Base-by-base conservation (phyloP, 2,329 filamentous ascomycete species). In the Elsinoe australis region DNA sequence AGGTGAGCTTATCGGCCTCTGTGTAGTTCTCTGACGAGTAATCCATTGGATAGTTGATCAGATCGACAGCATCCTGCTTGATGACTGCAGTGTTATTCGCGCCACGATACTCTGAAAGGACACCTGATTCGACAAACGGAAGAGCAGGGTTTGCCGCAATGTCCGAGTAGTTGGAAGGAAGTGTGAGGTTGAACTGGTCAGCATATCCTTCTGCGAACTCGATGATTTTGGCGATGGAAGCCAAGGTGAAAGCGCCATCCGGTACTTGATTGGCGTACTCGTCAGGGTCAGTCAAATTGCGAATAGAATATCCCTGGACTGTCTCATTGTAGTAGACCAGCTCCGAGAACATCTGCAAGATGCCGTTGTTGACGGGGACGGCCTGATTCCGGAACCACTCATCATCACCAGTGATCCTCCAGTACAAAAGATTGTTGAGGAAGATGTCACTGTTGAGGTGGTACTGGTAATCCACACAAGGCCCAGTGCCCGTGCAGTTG, bases 381-480 rank as follows among this genome's bases (percentile, higher is more conserved):
- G 82, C 69, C 3, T 71, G 64, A 2, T 72, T 62, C 14, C 71
- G 69, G 63, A 82, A 81, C 50, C 70, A 72, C 1, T 70, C 58
- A 1, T 69, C 72, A 57, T 83, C 76, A 12, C 79, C 80, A 38
- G 75, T 80, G 1, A 73, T 71, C 12, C 76, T 68, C 66, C 73
- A 79, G 51, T 82, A 76, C 47, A 82, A 80, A 55, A 76, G 71
- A 51, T 82, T 67, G 1, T 77, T 71, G 22, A 83, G 66, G 0
- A 76, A 79, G 54, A 85, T 83, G 54, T 85, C 82, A 5, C 80
- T 79, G 55, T 85, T 85, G 29, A 85, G 56, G 60, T 85, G 82
- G 56, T 85, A 86, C 59, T 85, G 73, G 54, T 85, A 85, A 60
- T 85, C 81, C 55, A 80, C 82, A 60, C 82, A 85, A 14, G 71